Evolutionary conservation across 75 land plant species (phyloP), one percentile per base, ranked within the genome.

Genomic region (Chamaecyparis obtusa): DNA sequence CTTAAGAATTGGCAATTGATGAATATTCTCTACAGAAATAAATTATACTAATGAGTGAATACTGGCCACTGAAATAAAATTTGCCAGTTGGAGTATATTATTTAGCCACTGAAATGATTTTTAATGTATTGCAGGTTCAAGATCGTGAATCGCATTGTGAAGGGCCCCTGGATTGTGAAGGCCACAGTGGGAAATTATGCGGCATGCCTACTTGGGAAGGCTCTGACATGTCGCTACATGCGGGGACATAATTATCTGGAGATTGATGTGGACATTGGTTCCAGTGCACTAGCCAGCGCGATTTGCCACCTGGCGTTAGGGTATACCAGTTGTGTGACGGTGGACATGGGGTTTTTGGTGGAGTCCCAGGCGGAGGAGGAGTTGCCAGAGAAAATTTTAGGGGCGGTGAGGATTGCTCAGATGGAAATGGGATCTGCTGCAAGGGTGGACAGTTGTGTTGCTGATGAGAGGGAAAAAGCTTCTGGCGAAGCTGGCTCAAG

Each of bases 91-190:
- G 30, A 5, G 69, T 6, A 64, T 5, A 8, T 64, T 21, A 8
- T 64, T n/a, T 7, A 27, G 69, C 69, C 30, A 64, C 69, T 64
- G n/a, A 64, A 64, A 24, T 64, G 6, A 21, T 64, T 7, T 27
- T 8, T 6, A 57, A 3, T 27, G 24, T 21, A 24, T 27, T 64
- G 7, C 69, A 64, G 69, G n/a, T 92, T 92, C 87, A 92, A 92
- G 88, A 83, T 92, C 16, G 69, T 92, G 69, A 92, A 92, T 67
- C 69, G 92, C 67, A 89, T 92, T 19, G 88, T 92, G 27, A 80
- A 86, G 37, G 93, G 93, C 27, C 93, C 93, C 24, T 92, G 93
- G 93, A 92, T 92, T n/a, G 93, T 92, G 55, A 85, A 78, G 33
- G 88, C 92, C 27, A 85, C 93, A 3, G 93, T 89, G 10, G 93